These are phyloP conservation scores for Wallacemonas sp. DNA, from an alignment of 208 protist genomes.

Conservation along the genomic window DNA sequence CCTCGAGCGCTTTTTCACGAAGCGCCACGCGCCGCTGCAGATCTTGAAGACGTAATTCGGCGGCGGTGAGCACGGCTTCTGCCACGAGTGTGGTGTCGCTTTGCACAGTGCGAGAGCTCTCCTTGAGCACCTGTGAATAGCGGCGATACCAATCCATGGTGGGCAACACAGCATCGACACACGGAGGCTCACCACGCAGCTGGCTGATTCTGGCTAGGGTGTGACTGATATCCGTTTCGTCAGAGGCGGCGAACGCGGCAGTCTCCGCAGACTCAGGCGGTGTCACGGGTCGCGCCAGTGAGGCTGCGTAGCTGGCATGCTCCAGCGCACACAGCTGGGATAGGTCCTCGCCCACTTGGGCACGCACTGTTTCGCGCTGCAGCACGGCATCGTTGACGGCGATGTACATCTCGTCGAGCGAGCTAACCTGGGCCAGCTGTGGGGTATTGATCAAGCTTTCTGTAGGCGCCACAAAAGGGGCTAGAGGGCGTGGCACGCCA, in stretches of 20 bases:
- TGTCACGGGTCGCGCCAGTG: background rate
- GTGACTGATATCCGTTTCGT: background rate
- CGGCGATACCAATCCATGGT: background rate
- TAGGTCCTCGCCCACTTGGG: background rate
- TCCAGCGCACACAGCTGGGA: background rate
- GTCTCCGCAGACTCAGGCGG: background rate
- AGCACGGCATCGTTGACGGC: constrained; percentile 25
- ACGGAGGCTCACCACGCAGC: background rate
- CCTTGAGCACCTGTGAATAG: constrained; percentile 5
- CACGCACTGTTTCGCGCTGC: constrained; percentile 20
- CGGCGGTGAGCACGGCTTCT: background rate
- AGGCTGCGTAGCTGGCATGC: constrained; percentile 1
- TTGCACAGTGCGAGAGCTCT: too few relatives aligned
- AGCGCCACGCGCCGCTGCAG: constrained; percentile 29
- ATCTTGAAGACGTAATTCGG: constrained; percentile 21
- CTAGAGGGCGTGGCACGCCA: constrained; percentile 17
- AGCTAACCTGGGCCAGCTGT: too few relatives aligned
- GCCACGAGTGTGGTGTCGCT: too few relatives aligned
- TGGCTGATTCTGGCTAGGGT: background rate
- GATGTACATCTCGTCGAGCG: constrained; percentile 16
- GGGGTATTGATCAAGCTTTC: too few relatives aligned
- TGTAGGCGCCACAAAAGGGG: too few relatives aligned
- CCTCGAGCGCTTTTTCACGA: constrained; percentile 27
- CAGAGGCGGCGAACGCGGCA: too few relatives aligned
- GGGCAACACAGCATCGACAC: background rate